A percentile compares a stretch with the other conserved stretches of the same genome.
Conservation (phyloP, 306 rosid genomes). For the Phaseolus lunatus region DNA sequence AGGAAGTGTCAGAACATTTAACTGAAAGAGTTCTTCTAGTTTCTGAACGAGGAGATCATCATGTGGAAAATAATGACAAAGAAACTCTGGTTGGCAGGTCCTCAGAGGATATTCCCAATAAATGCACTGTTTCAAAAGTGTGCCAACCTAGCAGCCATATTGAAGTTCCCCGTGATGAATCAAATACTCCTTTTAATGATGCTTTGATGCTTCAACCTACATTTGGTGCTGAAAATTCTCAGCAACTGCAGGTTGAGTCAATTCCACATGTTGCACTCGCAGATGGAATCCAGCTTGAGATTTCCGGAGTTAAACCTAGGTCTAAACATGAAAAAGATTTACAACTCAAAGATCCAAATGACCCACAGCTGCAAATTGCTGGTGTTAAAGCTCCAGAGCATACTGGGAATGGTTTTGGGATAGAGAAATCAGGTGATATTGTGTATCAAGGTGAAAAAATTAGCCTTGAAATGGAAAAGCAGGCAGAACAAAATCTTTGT, state of each 20-base stretch:
- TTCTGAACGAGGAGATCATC: constrained; percentile 42
- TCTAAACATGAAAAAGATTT: constrained; percentile 43
- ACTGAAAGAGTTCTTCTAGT: constrained; percentile 36
- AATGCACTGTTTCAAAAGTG: constrained; percentile 44
- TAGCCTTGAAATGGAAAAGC: neutral
- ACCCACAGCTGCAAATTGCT: constrained; percentile 40
- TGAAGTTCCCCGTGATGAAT: constrained; percentile 41
- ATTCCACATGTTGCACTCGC: constrained; percentile 32
- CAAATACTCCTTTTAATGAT: constrained; percentile 38
- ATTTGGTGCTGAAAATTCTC: constrained; percentile 37
- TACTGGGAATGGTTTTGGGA: constrained; percentile 41
- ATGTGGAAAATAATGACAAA: constrained; percentile 34
- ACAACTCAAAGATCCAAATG: constrained; percentile 40
- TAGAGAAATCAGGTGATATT: constrained; percentile 35
- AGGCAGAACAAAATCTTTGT: constrained; percentile 1
- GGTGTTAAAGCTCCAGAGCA: constrained; percentile 45
- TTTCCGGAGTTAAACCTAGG: constrained; percentile 19
- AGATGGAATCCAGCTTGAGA: constrained; percentile 5
- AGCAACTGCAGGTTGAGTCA: constrained; percentile 40
- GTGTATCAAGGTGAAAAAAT: constrained; percentile 18
- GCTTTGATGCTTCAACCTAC: constrained; percentile 26
- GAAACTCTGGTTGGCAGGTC: constrained; percentile 40
- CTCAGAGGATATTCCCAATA: constrained; percentile 42
- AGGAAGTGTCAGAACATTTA: constrained; percentile 46
- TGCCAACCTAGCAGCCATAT: constrained; percentile 31